Evolutionary conservation across 2,329 filamentous ascomycete genomes (phyloP), one percentile per base, ranked within the genome.

Genomic region (Laburnicola sp.): DNA sequence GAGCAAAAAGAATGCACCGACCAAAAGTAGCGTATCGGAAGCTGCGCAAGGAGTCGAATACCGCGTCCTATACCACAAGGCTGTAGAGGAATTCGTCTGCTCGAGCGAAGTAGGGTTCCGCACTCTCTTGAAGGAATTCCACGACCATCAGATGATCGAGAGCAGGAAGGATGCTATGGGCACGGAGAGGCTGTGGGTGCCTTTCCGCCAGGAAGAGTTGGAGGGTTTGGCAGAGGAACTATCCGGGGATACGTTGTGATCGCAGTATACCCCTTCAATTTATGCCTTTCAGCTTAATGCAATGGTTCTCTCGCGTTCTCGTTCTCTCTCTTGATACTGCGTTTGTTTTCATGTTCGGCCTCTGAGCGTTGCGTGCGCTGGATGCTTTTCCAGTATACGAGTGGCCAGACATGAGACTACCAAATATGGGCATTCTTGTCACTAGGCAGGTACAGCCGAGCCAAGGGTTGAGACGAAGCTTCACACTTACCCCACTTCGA

Each of bases 141-240:
- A 97, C 69, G 94, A 99, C 66, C 94, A 99, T 76, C 91, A 97
- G 68, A 97, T 99, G 85, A 88, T 99, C 57, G 90, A 90, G 48
- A 95, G 89, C 55, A 84, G 86, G 56, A 93, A 93, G 68, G 93
- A 99, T 71, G 82, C 83, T 0, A 78, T 92, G 50, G 94, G 94
- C 2, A 92, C 88, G 2, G 94, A 97, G 70, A 77, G 94, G 45
- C 74, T 99, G 40, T 88, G 89, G 59, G 84, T 96, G 10, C 94
- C 94, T 0, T 91, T 97, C 66, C 81, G 86, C 37, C 87, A 86
- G 60, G 91, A 96, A 58, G 94, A 99, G 74, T 78, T 97, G 67
- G 93, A 97, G 72, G 86, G 82, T 1, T 72, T 97, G 57, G 92
- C 96, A 56, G 93, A 97, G 68, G 94, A 97, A 59, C 66, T 86